Evolutionary conservation across 768 basidiomycete species (phyloP), one percentile per base, ranked within the genome.

Genomic region (Clitopilus hobsonii): DNA sequence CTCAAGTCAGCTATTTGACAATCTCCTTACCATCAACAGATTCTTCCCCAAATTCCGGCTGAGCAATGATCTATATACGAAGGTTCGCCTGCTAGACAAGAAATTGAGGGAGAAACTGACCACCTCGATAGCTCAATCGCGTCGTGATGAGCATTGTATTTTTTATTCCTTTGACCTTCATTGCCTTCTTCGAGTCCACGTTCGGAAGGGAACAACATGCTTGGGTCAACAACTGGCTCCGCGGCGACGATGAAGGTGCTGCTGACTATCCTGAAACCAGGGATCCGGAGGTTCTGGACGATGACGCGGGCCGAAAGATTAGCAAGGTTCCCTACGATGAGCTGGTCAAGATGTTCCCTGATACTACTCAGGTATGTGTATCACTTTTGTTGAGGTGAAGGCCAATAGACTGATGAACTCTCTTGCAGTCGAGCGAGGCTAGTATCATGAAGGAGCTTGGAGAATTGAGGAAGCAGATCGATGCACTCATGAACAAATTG

Each of bases 121-220:
- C 32, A 6, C 38, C 32, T 54, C 11, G 36, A 16, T 52, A 89
- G 85, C 69, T 94, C 58, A 97, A 96, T 70, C 84, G 86, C 52
- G 64, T 75, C 60, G 77, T 91, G 53, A 96, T 98, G 94, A 70
- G 73, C 22, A 60, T 78, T 38, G 56, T 96, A n/a, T 96, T 98
- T 75, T 88, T 86, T 70, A 56, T 94, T 52, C 93, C 94, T 2
- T 74, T 97, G 26, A 72, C 77, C 3, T 51, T 78, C 14, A 89
- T 97, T 58, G 89, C 92, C 0, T 62, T 94, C 28, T 88, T 76
- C 62, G 95, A 97, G 71, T 79, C 89, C 0, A 74, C 76, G 8
- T 66, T 77, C 49, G 71, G 79, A 56, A 65, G 68, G 13, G 63
- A 69, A 24, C 82, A 78, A 58, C 77, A 81, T 58, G 70, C 67